These are phyloP conservation scores for Isatis lusitanica DNA, from an alignment of 441 rosid genomes.

Conservation along the genomic window DNA sequence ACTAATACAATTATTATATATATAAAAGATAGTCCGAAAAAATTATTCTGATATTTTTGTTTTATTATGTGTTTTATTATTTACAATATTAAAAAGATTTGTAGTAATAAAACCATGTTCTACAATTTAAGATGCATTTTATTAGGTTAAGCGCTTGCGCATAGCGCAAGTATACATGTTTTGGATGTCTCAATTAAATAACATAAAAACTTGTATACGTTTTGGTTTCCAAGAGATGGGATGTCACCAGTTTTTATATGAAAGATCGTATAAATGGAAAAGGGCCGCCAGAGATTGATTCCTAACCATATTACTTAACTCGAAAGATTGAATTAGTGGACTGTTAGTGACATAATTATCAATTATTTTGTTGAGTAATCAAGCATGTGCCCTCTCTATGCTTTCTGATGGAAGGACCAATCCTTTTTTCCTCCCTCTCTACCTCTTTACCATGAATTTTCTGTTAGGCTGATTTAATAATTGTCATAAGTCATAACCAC, in stretches of 20 bases:
- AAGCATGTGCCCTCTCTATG: conserved; percentile 34
- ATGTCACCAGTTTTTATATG: background rate
- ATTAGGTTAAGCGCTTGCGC: background rate
- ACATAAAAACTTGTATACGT: background rate
- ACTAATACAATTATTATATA: no score
- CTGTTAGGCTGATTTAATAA: conserved; percentile 19
- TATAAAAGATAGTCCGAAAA: no score
- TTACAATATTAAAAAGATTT: no score
- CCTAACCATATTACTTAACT: conserved; percentile 40
- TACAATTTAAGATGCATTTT: no score
- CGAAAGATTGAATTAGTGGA: conserved; percentile 37
- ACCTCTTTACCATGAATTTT: conserved; percentile 12
- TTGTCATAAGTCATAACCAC: conserved; percentile 27
- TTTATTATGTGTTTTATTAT: no score
- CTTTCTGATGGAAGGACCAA: conserved; percentile 22
- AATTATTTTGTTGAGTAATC: conserved; percentile 31
- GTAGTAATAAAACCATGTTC: no score
- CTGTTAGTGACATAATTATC: conserved; percentile 35
- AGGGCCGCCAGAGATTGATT: conserved; percentile 23
- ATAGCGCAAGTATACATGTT: background rate
- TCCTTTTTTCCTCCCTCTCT: background rate
- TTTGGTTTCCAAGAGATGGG: background rate
- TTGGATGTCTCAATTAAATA: background rate
- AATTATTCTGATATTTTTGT: no score
- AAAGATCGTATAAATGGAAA: conserved; percentile 21